Base-by-base conservation (phyloP, 768 basidiomycete genomes). In the Psilocybe sp. region DNA sequence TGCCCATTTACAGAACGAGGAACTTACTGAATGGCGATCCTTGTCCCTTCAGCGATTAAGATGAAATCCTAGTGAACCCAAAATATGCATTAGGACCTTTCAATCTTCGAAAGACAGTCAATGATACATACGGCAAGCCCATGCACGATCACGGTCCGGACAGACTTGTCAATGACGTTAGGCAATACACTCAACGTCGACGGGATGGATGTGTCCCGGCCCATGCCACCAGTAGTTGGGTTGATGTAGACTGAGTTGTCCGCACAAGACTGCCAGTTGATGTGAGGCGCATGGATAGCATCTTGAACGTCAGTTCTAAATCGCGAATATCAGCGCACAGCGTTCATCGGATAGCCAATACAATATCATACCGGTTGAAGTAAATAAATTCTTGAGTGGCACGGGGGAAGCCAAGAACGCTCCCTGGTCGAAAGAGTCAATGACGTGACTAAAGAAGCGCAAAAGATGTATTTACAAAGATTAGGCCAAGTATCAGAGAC, bases 341-440 rank as follows among this genome's bases (percentile, higher is more conserved):
- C 18, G 44, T 47, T 12, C 58, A 41, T 48, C 31, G 52, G 16
- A 20, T 19, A 48, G 33, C 36, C n/a, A n/a, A 53, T 10, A 20
- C 11, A 4, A 3, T 32, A 16, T 39, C 67, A 40, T 49, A 73
- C 73, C 77, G 63, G 47, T 80, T 80, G 64, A 80, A 80, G 59
- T 80, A 80, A 31, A 80, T 65, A 52, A 80, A 81, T 52, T 80
- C 63, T 58, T 80, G 78, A 1, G 77, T 80, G 6, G 76, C 72
- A 12, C 78, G 74, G n/a, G 85, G 85, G 72, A 84, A 86, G 7
- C 86, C 86, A 15, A 87, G 76, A 18, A 87, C 84, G 49, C 75
- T 77, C 77, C 77, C 76, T 76, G 18, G 11, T 45, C 2, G 28
- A 40, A 18, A 23, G 4, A 31, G 7, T 39, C 9, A 44, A 5